phyloP scores from a whole-genome alignment of 1,284 basidiomycete species.

The Leccinum griseonigrum region DNA sequence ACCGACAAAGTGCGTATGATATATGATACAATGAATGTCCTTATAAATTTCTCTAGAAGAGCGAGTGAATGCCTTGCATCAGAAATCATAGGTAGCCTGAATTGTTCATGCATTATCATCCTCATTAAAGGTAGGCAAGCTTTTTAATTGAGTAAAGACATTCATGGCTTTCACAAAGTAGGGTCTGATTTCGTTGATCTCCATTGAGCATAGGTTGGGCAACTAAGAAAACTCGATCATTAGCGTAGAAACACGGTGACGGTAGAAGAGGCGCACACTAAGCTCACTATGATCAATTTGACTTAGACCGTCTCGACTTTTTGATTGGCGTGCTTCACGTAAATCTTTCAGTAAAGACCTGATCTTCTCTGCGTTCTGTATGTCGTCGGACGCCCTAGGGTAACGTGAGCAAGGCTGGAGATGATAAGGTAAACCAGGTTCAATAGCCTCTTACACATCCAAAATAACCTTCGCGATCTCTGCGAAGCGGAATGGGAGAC shows the following conservation, averaged over 20 bases:
- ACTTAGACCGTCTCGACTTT: slow-evolving; percentile 81
- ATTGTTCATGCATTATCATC: slow-evolving; percentile 9
- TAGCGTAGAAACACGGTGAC: background rate
- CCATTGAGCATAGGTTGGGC: slow-evolving; percentile 84
- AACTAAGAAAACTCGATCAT: slow-evolving; percentile 48
- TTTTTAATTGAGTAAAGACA: slow-evolving; percentile 46
- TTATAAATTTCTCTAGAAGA: background rate
- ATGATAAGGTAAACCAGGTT: background rate
- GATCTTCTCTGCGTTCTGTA: slow-evolving; percentile 79
- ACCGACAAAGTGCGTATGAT: background rate
- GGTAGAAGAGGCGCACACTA: slow-evolving; percentile 50
- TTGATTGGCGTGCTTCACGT: slow-evolving; percentile 91
- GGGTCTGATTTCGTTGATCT: slow-evolving; percentile 89
- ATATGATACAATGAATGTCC: background rate
- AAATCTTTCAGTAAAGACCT: slow-evolving; percentile 89
- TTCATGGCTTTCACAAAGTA: slow-evolving; percentile 86
- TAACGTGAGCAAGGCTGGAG: background rate
- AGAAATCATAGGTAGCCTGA: background rate
- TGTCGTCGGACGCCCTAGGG: slow-evolving; percentile 84
- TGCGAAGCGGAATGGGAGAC: slow-evolving; percentile 82
- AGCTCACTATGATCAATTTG: slow-evolving; percentile 75
- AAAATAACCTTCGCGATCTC: slow-evolving; percentile 88
- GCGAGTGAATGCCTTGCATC: background rate
- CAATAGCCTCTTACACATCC: slow-evolving; percentile 63
- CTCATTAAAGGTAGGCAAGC: slow-evolving; percentile 26